Evolutionary conservation across 305 asterid species (phyloP).

Genomic region (Petunia hybrid): DNA sequence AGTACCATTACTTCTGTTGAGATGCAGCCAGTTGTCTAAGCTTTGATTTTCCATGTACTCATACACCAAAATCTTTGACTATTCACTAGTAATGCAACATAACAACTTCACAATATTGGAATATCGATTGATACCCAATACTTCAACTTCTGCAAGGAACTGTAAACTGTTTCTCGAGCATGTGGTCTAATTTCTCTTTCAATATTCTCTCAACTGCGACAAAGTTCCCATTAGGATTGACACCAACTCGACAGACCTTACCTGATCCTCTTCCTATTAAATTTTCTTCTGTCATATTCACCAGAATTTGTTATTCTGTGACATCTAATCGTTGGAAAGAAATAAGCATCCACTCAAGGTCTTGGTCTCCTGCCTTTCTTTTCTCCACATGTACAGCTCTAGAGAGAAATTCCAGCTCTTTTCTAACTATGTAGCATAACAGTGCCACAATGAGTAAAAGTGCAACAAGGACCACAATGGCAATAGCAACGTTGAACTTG

Average conservation of each 20-base stretch:
- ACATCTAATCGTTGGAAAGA: conserved; percentile 74
- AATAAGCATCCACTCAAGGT: conserved; percentile 71
- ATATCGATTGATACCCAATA: conserved; percentile 69
- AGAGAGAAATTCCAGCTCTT: not conserved
- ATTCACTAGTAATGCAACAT: conserved; percentile 69
- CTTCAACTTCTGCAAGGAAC: conserved; percentile 70
- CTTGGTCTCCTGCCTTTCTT: conserved; percentile 46
- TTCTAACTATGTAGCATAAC: not conserved
- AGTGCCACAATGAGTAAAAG: not conserved
- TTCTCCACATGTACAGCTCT: conserved; percentile 44
- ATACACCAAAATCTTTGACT: conserved; percentile 69
- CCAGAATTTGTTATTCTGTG: conserved; percentile 62
- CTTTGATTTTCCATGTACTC: conserved; percentile 76
- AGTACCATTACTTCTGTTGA: conserved; percentile 39
- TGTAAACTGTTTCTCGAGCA: conserved; percentile 65
- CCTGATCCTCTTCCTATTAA: conserved; percentile 51
- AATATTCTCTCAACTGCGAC: conserved; percentile 80
- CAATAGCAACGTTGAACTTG: not conserved
- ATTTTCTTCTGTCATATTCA: conserved; percentile 59
- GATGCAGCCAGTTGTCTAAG: conserved; percentile 70
- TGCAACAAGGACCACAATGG: not conserved
- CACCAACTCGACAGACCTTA: conserved; percentile 45
- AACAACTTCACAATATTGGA: conserved; percentile 74
- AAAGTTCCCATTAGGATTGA: conserved; percentile 42
- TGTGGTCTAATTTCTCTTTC: conserved; percentile 53